Percentiles rank a stretch among this genome's conserved stretches.
phyloP scores from a whole-genome alignment of 306 rosid genomes.

The Elaeagnus macrophylla region DNA sequence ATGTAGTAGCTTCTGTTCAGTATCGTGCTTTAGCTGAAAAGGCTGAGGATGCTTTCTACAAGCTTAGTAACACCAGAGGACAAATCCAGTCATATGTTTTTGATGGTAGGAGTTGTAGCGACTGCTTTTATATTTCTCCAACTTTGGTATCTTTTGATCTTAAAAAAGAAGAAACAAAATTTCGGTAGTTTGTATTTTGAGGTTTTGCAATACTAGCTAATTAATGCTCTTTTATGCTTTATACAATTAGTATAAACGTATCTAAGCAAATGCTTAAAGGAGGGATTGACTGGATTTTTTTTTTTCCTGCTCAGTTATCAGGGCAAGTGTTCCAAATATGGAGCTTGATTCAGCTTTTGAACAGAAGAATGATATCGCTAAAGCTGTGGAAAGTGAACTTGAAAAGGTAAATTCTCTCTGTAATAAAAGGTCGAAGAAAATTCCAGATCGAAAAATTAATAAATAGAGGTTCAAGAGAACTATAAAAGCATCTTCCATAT shows the following conservation, averaged over 20 bases:
- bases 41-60: constrained; percentile 48
- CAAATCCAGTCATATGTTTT: constrained; percentile 54
- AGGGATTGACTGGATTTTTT: background rate
- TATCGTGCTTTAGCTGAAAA: constrained; percentile 43
- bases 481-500: background rate
- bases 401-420: constrained; percentile 27
- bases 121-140: background rate
- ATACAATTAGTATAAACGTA: no score
- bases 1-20: constrained; percentile 49
- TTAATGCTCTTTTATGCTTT: no score
- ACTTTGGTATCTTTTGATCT: no score
- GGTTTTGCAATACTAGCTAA: no score
- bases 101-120: constrained; percentile 32
- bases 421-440: background rate
- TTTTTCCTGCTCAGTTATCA: constrained; percentile 28
- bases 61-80: constrained; percentile 47
- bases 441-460: background rate
- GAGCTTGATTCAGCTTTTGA: constrained; percentile 46
- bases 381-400: constrained; percentile 45
- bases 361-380: constrained; percentile 52
- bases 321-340: constrained; percentile 54
- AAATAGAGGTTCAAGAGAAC: background rate
- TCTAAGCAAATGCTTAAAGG: background rate
- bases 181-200: no score
- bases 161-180: no score